Evolutionary conservation across 768 basidiomycete species (phyloP).

Genomic region (Suillus paluster): DNA sequence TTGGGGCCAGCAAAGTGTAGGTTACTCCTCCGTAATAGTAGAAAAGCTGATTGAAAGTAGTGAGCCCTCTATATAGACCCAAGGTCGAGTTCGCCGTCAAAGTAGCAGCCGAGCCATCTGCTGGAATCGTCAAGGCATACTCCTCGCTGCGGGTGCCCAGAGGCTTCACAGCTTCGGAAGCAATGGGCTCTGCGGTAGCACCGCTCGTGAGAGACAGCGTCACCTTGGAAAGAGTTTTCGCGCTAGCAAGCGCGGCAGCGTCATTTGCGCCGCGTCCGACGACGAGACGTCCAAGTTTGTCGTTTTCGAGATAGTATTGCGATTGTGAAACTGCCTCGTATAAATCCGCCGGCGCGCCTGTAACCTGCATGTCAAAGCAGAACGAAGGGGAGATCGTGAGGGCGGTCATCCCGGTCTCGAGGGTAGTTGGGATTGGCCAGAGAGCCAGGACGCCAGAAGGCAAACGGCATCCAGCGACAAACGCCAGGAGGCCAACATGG

Average conservation of each 20-base stretch:
- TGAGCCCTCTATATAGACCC: too few relatives aligned
- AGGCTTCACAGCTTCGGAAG: too few relatives aligned
- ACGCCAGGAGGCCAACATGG: slow-evolving; percentile 11
- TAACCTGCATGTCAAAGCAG: slow-evolving; percentile 27
- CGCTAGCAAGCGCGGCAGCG: slow-evolving; percentile 27
- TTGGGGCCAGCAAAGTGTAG: slow-evolving; percentile 42
- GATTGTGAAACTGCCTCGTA: slow-evolving; percentile 37
- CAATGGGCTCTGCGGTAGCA: slow-evolving; percentile 16
- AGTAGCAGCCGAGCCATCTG: slow-evolving; percentile 38
- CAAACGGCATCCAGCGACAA: slow-evolving; percentile 14
- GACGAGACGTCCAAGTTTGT: slow-evolving; percentile 44
- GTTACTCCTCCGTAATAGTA: too few relatives aligned
- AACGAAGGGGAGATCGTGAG: slow-evolving; percentile 34
- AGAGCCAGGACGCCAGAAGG: slow-evolving; percentile 17
- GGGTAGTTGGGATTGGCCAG: slow-evolving; percentile 38
- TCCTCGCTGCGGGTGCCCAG: too few relatives aligned
- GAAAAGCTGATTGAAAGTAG: too few relatives aligned
- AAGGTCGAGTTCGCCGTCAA: slow-evolving; percentile 50
- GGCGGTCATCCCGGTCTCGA: slow-evolving; percentile 29
- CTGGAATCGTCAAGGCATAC: slow-evolving; percentile 47
- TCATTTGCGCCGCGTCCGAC: slow-evolving; percentile 44
- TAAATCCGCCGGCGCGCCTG: slow-evolving; percentile 37
- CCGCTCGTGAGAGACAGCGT: slow-evolving; percentile 27
- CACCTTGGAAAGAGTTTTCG: slow-evolving; percentile 30
- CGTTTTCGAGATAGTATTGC: slow-evolving; percentile 35